phyloP scores from a whole-genome alignment of 306 rosid genomes.

The Alnus glutinosa region DNA sequence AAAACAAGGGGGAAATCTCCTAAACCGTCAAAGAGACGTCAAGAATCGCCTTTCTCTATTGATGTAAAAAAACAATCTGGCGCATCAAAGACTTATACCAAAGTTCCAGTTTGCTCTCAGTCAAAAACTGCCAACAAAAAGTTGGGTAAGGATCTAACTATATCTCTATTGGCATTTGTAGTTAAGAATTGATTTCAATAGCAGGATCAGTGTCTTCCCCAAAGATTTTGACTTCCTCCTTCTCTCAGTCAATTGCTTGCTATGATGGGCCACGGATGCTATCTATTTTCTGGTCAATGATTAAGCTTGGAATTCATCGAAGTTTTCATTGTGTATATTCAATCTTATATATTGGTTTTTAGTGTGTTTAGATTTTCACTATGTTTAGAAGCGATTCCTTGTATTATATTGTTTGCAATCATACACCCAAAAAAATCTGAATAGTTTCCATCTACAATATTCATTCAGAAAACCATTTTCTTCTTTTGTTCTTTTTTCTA shows the following conservation, averaged over 20 bases:
- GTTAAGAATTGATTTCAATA: constrained; percentile 16
- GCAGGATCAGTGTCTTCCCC: background rate
- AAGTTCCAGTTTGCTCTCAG: constrained; percentile 51
- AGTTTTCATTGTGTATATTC: background rate
- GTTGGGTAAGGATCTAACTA: constrained; percentile 62
- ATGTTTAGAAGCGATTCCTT: background rate
- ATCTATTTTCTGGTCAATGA: background rate
- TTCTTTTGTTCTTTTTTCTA: background rate
- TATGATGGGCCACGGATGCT: background rate
- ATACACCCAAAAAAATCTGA: background rate
- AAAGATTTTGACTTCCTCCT: constrained; percentile 9
- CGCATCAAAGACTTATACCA: constrained; percentile 51
- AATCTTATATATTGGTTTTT: background rate
- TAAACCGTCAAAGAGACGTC: constrained; percentile 44
- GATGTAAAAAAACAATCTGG: constrained; percentile 57
- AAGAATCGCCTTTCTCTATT: constrained; percentile 49
- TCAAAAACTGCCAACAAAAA: constrained; percentile 57
- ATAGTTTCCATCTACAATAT: background rate
- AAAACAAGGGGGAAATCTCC: constrained; percentile 49
- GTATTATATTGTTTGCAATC: background rate
- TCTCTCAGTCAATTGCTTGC: background rate
- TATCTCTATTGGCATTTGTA: constrained; percentile 13
- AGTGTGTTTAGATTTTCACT: background rate
- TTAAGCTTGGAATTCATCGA: background rate
- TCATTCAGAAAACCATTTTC: background rate